Percentiles rank a stretch among this genome's conserved stretches.
Evolutionary conservation across 331 rosid genomes (phyloP).

Genomic region (Telfairia occidentalis): DNA sequence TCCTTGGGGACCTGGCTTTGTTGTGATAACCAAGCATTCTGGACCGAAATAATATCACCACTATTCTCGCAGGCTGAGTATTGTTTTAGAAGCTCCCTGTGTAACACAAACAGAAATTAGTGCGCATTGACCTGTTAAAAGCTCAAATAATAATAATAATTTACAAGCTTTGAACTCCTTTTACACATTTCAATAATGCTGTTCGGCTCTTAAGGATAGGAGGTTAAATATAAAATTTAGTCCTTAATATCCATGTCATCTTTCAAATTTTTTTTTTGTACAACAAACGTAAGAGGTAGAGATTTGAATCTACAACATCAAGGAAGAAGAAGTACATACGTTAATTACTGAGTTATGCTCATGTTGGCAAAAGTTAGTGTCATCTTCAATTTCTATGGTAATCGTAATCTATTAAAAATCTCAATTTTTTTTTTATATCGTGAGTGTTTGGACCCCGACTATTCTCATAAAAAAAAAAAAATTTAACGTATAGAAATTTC

Average conservation of each 20-base stretch:
- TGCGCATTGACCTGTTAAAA: neutral
- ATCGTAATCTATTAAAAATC: neutral
- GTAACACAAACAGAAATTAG: neutral
- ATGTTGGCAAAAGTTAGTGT: too few species aligned
- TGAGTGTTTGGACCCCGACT: too few species aligned
- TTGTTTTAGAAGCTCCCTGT: constrained; percentile 81
- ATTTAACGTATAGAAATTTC: too few species aligned
- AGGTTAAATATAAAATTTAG: neutral
- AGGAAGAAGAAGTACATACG: too few species aligned
- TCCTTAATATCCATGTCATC: neutral
- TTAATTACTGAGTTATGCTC: too few species aligned
- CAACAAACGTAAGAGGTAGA: too few species aligned
- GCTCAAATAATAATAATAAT: neutral
- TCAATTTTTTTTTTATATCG: too few species aligned
- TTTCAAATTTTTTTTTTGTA: neutral
- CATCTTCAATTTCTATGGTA: too few species aligned
- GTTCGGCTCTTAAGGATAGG: neutral
- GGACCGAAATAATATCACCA: constrained; percentile 59
- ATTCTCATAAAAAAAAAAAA: too few species aligned
- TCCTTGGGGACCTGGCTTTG: constrained; percentile 40
- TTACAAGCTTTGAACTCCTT: neutral
- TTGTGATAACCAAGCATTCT: constrained; percentile 79
- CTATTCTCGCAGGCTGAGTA: constrained; percentile 76
- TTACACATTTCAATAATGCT: neutral
- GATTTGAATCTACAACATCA: too few species aligned